phyloP scores from a whole-genome alignment of 2,329 filamentous ascomycete species.

The Ambrosiella xylebori region DNA sequence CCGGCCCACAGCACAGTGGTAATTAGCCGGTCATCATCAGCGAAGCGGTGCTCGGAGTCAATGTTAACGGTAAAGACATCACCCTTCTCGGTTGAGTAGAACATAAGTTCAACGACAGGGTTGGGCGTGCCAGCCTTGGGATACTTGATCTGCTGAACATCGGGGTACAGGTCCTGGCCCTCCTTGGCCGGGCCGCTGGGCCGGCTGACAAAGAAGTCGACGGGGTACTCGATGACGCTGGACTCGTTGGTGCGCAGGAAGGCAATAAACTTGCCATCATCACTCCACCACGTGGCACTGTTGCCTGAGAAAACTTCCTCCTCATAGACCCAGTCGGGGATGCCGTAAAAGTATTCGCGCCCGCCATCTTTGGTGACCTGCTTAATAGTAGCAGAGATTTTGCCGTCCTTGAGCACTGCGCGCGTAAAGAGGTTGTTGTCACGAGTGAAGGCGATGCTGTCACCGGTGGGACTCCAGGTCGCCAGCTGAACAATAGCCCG shows the following conservation, averaged over 20 bases:
- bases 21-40: constrained; percentile 69
- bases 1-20: constrained; percentile 89
- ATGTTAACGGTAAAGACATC: constrained; percentile 69
- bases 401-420: constrained; percentile 28
- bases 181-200: constrained; percentile 57
- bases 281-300: constrained; percentile 88
- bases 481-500: constrained; percentile 62
- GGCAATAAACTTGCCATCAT: constrained; percentile 73
- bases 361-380: constrained; percentile 79
- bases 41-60: constrained; percentile 46
- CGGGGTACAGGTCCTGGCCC: constrained; percentile 77
- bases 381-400: constrained; percentile 29
- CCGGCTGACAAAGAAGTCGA: constrained; percentile 81
- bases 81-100: constrained; percentile 66
- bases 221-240: constrained; percentile 72
- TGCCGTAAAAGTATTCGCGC: constrained; percentile 77
- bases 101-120: constrained; percentile 70
- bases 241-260: constrained; percentile 92
- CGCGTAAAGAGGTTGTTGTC: constrained; percentile 84
- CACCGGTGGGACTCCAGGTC: constrained; percentile 72
- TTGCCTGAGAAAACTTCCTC: constrained; percentile 48
- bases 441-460: constrained; percentile 75
- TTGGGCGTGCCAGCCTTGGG: constrained; percentile 92
- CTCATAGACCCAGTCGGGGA: constrained; percentile 96
- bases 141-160: constrained; percentile 86